phyloP scores from a whole-genome alignment of 768 basidiomycete genomes.

The Pulveroboletus ravenelii region DNA sequence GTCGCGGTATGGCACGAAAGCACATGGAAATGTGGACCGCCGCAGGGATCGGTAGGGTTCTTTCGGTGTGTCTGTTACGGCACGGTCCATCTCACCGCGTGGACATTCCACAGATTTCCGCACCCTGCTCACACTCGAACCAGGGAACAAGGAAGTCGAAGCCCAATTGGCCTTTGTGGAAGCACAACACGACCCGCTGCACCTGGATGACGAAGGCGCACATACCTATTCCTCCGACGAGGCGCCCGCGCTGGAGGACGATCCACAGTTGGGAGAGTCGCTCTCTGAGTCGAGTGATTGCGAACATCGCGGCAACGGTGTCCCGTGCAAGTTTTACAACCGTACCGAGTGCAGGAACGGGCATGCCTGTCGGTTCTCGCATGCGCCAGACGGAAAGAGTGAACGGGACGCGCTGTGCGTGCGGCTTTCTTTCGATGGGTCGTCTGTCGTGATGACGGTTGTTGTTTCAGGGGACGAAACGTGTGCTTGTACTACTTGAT shows the following conservation, averaged over 20 bases:
- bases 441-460: background rate
- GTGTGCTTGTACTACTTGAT: slow-evolving; percentile 43
- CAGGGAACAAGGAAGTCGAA: no score
- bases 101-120: no score
- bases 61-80: no score
- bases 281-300: slow-evolving; percentile 54
- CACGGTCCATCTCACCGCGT: no score
- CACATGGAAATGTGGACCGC: slow-evolving; percentile 16
- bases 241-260: slow-evolving; percentile 16
- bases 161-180: no score
- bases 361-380: slow-evolving; percentile 40
- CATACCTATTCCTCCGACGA: slow-evolving; percentile 10
- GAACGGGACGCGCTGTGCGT: slow-evolving; percentile 51
- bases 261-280: slow-evolving; percentile 35
- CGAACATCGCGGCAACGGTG: slow-evolving; percentile 45
- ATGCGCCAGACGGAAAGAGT: slow-evolving; percentile 53
- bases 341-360: slow-evolving; percentile 46
- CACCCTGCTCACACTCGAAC: background rate
- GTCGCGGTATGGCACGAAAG: slow-evolving; percentile 33
- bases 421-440: no score
- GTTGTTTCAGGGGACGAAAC: slow-evolving; percentile 43
- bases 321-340: slow-evolving; percentile 56
- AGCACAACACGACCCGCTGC: no score
- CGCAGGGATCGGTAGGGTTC: slow-evolving; percentile 22
- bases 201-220: no score